These are phyloP conservation scores for Corylus americana DNA, from an alignment of 306 rosid species.

Conservation along the genomic window DNA sequence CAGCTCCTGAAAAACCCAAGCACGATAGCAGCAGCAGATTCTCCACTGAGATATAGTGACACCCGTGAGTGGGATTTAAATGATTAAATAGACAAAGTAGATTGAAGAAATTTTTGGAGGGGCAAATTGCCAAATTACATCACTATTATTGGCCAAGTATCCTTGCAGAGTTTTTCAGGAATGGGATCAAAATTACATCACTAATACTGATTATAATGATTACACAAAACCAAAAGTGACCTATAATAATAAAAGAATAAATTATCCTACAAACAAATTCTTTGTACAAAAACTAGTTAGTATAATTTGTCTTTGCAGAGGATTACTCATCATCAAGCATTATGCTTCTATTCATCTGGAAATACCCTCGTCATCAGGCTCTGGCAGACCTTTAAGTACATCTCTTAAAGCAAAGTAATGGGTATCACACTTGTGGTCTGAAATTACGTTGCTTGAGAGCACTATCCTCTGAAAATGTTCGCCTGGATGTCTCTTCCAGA, in stretches of 20 bases:
- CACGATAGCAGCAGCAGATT: background rate
- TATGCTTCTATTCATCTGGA: conserved; percentile 29
- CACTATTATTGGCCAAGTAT: background rate
- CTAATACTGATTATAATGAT: background rate
- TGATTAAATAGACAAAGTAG: background rate
- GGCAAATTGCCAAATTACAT: background rate
- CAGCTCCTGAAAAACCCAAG: background rate
- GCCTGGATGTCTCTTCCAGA: conserved; percentile 72
- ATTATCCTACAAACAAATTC: background rate
- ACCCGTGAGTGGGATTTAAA: background rate
- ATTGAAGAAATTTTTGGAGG: background rate
- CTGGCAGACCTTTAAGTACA: conserved; percentile 78
- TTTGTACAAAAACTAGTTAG: background rate
- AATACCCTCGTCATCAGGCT: conserved; percentile 52
- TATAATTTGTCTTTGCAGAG: background rate
- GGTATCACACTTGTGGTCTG: conserved; percentile 87
- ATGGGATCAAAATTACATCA: background rate
- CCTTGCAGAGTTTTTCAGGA: background rate
- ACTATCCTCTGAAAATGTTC: conserved; percentile 83
- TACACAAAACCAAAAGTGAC: background rate
- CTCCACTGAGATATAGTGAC: background rate
- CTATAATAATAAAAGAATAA: background rate
- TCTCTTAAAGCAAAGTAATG: conserved; percentile 87
- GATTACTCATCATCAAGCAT: background rate
- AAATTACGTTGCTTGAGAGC: conserved; percentile 70